These are phyloP conservation scores for Entrophospora sp. DNA, from an alignment of 192 early-diverging fungal genomes.

Conservation along the genomic window DNA sequence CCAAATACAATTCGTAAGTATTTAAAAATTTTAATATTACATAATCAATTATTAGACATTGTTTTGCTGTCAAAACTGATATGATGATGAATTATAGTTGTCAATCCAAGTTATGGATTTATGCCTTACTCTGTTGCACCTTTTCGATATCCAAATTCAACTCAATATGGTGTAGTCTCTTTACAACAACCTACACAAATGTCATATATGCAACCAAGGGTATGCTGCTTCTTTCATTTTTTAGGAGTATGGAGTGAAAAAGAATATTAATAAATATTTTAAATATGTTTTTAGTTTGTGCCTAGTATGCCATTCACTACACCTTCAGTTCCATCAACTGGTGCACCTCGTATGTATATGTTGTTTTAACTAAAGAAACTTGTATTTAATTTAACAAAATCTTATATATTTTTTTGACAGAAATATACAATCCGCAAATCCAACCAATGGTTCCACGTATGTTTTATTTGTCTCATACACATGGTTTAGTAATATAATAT, in stretches of 20 bases:
- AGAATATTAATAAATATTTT: neutral
- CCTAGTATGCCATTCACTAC: too few species aligned
- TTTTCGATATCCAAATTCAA: slow-evolving; percentile 23
- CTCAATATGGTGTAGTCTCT: slow-evolving; percentile 35
- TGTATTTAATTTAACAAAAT: too few species aligned
- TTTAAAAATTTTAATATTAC: slow-evolving; percentile 50
- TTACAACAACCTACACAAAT: slow-evolving; percentile 36
- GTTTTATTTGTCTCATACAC: neutral
- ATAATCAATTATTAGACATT: slow-evolving; percentile 41
- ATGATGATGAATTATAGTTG: slow-evolving; percentile 36
- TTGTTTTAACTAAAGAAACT: too few species aligned
- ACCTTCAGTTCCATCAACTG: too few species aligned
- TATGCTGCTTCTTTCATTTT: neutral
- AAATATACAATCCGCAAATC: too few species aligned
- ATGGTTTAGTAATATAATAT: neutral
- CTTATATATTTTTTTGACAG: too few species aligned
- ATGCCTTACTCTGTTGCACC: slow-evolving; percentile 23
- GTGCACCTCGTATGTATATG: too few species aligned
- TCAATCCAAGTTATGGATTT: slow-evolving; percentile 31
- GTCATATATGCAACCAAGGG: slow-evolving; percentile 38
- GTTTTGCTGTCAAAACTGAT: slow-evolving; percentile 37
- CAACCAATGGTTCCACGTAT: too few species aligned
- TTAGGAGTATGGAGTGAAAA: too few species aligned
- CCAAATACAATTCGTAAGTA: slow-evolving; percentile 33
- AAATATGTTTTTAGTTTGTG: slow-evolving; percentile 24